Conservation (phyloP, 2,329 filamentous ascomycete genomes). For the Tympanopsis confertula region DNA sequence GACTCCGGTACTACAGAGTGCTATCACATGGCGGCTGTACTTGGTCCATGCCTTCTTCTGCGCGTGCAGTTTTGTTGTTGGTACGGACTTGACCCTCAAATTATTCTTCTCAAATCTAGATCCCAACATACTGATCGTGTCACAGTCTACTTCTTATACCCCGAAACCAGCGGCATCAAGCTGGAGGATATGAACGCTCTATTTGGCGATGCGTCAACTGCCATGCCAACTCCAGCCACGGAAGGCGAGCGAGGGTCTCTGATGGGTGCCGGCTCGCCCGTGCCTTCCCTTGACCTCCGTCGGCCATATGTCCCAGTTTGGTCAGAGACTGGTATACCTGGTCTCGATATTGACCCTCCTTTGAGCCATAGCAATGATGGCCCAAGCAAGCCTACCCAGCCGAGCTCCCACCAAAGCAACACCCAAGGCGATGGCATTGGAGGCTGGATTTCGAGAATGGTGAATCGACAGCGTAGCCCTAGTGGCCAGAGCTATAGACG, state of each 20-base stretch:
- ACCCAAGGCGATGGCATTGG: not conserved
- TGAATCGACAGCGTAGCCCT: not conserved
- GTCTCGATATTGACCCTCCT: not conserved
- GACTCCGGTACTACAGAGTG: conserved; percentile 59
- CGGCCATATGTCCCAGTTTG: not conserved
- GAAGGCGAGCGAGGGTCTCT: not conserved
- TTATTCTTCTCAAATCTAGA: too few species aligned
- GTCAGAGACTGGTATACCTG: not conserved
- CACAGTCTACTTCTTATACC: conserved; percentile 70
- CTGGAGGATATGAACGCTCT: conserved; percentile 46
- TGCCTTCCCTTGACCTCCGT: not conserved
- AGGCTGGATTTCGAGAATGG: not conserved
- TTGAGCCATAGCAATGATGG: not conserved
- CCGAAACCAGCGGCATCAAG: conserved; percentile 71
- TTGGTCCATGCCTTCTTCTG: conserved; percentile 69
- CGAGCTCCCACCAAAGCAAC: not conserved
- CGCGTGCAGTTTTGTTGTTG: conserved; percentile 62
- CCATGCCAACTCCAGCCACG: conserved; percentile 1
- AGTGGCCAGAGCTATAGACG: conserved; percentile 1
- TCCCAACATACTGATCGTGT: too few species aligned
- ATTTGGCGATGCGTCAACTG: not conserved
- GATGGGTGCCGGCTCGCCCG: not conserved
- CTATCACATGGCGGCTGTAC: conserved; percentile 62
- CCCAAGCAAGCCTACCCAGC: not conserved
- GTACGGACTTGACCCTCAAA: conserved; percentile 31